Base-by-base conservation (phyloP, 2,329 filamentous ascomycete genomes). In the Teratosphaeria gauchensis region DNA sequence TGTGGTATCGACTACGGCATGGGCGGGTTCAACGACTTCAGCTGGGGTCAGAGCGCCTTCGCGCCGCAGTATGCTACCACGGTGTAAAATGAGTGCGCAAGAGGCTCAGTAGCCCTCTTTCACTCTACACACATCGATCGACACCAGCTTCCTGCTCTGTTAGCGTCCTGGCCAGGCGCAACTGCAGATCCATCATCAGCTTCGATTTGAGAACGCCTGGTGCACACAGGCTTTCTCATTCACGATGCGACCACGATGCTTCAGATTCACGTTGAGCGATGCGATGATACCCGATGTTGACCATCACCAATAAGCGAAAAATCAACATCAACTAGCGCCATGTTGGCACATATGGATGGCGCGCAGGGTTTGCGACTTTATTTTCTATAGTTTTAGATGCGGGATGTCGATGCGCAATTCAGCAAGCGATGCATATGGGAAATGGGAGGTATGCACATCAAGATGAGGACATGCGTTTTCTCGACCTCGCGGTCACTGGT, bases 1-100 rank as follows among this genome's bases (percentile, higher is more conserved):
- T 97, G 92, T 75, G 90, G 90, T 68, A 84, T 91, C 59, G 87
- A 86, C 71, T 65, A 71, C 60, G 67, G 72, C 61, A 70, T 75
- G 65, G 80, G 86, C 61, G 87, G 85, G 61, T 91, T 88, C 77
- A 82, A 84, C 66, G 82, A 85, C 64, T 95, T 95, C 73, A 89
- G 88, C 67, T 96, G 90, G 89, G 90, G 88, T 67, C 90, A 88
- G 73, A 88, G 89, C 71, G 89, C 92, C 74, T 95, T 92, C 73
- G 82, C 89, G 66, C 76, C 82, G 68, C 80, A 82, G 65, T 86
- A 84, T 71, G 83, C 82, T 63, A 86, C 89, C 63, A 91, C 87
- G 65, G 95, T 95, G 80, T 96, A 66, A 66, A 88, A 89, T 80
- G 83, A 84, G 76, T 80, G 84, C 70, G 75, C 72, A 71, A 32